Evolutionary conservation across 768 basidiomycete species (phyloP).

Genomic region (Kondoa subrosea): DNA sequence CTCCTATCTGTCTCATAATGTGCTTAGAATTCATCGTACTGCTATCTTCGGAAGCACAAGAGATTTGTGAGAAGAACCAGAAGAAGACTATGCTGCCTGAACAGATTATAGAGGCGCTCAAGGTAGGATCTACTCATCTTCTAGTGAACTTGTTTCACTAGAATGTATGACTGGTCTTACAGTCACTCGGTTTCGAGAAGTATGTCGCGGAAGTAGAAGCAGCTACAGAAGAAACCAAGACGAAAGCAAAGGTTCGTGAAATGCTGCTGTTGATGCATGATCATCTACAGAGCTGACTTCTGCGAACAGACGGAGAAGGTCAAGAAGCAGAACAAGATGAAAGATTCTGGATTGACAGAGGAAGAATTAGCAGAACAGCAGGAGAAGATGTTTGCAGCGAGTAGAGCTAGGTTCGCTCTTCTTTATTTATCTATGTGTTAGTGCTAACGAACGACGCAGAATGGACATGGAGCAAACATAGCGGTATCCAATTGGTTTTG

Average conservation of each 20-base stretch:
- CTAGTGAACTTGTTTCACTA: background rate
- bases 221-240: slow-evolving; percentile 88
- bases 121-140: slow-evolving; percentile 39
- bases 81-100: slow-evolving; percentile 99
- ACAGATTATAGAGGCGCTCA: slow-evolving; percentile 80
- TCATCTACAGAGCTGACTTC: background rate
- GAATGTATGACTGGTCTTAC: slow-evolving; percentile 5
- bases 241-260: slow-evolving; percentile 63
- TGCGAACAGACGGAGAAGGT: slow-evolving; percentile 51
- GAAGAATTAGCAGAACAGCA: slow-evolving; percentile 78
- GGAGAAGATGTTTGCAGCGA: slow-evolving; percentile 81
- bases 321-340: slow-evolving; percentile 73
- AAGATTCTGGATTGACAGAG: slow-evolving; percentile 71
- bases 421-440: background rate
- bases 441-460: background rate
- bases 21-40: slow-evolving; percentile 88
- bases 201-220: slow-evolving; percentile 81
- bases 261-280: background rate
- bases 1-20: background rate
- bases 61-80: slow-evolving; percentile 91
- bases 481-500: background rate
- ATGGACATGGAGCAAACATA: background rate
- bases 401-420: slow-evolving; percentile 39
- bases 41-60: slow-evolving; percentile 92
- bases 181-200: slow-evolving; percentile 84